Percentiles rank a stretch among this genome's conserved stretches.
phyloP scores from a whole-genome alignment of 345 rosid species.

The Lagerstroemia speciosa region DNA sequence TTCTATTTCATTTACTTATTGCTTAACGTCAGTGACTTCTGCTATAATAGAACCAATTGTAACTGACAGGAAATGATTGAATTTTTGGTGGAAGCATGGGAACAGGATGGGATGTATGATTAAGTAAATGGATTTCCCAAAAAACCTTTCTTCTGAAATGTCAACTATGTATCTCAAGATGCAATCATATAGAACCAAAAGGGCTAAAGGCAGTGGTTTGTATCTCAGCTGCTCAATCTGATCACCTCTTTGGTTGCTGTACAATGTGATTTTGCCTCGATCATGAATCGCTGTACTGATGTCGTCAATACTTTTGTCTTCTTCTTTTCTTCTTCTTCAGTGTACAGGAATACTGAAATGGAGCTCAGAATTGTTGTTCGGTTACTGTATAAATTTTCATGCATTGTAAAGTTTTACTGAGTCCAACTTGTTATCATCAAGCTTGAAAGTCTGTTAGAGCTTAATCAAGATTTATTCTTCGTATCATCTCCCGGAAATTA shows the following conservation, averaged over 20 bases:
- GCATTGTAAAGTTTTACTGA: neutral
- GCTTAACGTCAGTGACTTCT: neutral
- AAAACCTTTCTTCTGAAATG: neutral
- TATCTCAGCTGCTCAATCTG: neutral
- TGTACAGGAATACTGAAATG: neutral
- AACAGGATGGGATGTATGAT: slow-evolving; percentile 42
- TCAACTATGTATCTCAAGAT: neutral
- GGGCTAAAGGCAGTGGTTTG: neutral
- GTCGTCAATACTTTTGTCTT: neutral
- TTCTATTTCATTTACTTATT: neutral
- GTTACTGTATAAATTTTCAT: neutral
- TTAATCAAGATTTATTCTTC: no score
- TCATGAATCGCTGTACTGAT: neutral
- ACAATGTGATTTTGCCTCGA: neutral
- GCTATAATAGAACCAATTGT: neutral
- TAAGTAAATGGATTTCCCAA: slow-evolving; percentile 5
- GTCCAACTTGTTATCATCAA: neutral
- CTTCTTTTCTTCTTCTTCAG: neutral
- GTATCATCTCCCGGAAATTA: neutral
- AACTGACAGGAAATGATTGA: slow-evolving; percentile 48
- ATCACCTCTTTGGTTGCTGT: neutral
- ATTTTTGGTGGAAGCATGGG: slow-evolving; percentile 49
- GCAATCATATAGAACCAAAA: neutral
- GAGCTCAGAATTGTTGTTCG: neutral
- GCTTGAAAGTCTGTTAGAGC: neutral